phyloP scores from a whole-genome alignment of 345 rosid genomes.

The Acer yangbiense region DNA sequence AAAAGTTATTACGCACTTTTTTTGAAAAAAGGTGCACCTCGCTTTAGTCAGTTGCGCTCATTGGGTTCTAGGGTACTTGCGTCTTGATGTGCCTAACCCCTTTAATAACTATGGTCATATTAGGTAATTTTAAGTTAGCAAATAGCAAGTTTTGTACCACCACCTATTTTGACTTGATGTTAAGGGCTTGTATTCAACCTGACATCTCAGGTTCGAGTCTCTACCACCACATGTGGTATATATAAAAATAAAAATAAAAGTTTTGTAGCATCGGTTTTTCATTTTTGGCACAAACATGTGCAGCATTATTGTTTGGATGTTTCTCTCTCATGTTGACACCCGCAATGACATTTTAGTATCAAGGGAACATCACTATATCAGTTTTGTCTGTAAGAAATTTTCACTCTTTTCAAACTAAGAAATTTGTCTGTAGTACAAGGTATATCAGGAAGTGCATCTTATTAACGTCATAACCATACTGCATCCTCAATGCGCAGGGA shows the following conservation, averaged over 20 bases:
- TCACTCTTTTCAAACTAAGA: neutral
- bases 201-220: no score
- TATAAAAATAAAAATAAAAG: neutral
- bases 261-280: neutral
- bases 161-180: no score
- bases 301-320: neutral
- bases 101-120: no score
- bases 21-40: no score
- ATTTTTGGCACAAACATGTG: neutral
- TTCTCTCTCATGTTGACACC: neutral
- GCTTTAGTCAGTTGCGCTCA: no score
- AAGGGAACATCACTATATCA: neutral
- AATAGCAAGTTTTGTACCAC: neutral
- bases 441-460: neutral
- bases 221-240: no score
- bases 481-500: neutral
- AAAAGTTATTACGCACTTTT: no score
- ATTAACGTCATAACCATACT: neutral
- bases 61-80: no score
- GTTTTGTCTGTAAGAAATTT: neutral
- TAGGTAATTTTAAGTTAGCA: no score
- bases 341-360: neutral
- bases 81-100: no score
- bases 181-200: no score
- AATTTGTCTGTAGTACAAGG: neutral